Percentiles rank a stretch among this genome's conserved stretches.
These are phyloP conservation scores for Aleurites moluccanus DNA, from an alignment of 441 rosid species.

Conservation along the genomic window DNA sequence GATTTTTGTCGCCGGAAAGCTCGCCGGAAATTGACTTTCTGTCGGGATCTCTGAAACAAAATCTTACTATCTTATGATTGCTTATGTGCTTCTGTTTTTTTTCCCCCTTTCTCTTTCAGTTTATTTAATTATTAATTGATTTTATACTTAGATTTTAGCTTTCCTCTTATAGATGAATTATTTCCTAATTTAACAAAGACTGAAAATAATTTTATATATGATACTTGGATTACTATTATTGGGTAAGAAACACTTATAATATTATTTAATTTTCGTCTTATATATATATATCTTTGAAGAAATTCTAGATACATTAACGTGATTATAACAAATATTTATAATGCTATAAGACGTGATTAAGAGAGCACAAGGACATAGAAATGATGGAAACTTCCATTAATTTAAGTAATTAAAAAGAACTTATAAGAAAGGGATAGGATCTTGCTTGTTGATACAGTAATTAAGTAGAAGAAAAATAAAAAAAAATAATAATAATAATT, in stretches of 20 bases:
- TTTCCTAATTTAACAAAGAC: neutral
- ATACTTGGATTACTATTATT: constrained; percentile 9
- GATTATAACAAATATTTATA: neutral
- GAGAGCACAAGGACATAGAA: neutral
- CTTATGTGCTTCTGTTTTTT: neutral
- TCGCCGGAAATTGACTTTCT: constrained; percentile 29
- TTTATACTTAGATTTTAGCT: neutral
- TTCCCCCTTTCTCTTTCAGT: too few relatives aligned
- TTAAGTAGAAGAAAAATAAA: constrained; percentile 5
- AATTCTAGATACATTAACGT: neutral
- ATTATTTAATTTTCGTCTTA: neutral
- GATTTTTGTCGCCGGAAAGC: constrained; percentile 21
- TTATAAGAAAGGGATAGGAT: neutral
- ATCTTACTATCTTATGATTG: neutral
- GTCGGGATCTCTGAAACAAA: constrained; percentile 35
- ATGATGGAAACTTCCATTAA: constrained; percentile 28
- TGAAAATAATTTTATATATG: neutral
- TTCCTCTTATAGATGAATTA: neutral
- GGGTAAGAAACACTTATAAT: neutral
- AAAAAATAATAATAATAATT: neutral
- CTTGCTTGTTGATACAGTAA: constrained; percentile 27
- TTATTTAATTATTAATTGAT: neutral
- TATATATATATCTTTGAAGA: neutral
- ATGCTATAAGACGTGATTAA: neutral
- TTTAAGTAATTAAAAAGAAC: neutral